Evolutionary conservation across 2,329 filamentous ascomycete genomes (phyloP).

Genomic region (Xylariaceae sp.): DNA sequence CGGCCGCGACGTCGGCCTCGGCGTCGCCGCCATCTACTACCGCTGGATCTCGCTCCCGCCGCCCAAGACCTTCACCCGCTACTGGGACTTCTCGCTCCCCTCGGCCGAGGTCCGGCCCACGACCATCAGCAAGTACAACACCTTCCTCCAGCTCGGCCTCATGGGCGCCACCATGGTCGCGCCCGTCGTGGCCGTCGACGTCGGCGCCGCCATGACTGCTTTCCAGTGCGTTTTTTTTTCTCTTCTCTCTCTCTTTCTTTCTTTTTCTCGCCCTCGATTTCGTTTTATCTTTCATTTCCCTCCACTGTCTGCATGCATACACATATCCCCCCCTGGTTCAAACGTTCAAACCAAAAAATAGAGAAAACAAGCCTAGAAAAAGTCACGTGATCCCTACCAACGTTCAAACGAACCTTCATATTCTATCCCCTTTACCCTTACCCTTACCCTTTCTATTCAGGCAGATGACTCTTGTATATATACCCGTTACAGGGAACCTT

Average conservation of each 20-base stretch:
- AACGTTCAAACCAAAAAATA: background rate
- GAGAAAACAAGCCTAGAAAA: too few relatives aligned
- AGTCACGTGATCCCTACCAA: background rate
- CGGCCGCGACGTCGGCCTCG: conserved; percentile 78
- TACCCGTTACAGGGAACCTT: too few relatives aligned
- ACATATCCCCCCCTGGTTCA: background rate
- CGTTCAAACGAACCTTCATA: background rate
- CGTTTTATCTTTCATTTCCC: too few relatives aligned
- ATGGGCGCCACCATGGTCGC: conserved; percentile 79
- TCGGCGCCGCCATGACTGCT: conserved; percentile 49
- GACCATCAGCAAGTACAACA: conserved; percentile 86
- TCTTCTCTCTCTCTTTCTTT: conserved; percentile 8
- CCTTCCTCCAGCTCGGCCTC: conserved; percentile 80
- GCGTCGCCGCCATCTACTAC: conserved; percentile 85
- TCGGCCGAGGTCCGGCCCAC: conserved; percentile 80
- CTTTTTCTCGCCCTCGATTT: too few relatives aligned
- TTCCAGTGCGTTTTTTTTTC: conserved; percentile 53
- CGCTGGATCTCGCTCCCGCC: conserved; percentile 90
- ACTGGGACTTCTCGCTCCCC: conserved; percentile 96
- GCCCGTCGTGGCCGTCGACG: conserved; percentile 62
- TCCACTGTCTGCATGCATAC: too few relatives aligned
- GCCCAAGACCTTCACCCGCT: conserved; percentile 85
- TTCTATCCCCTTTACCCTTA: background rate
- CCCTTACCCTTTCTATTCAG: background rate
- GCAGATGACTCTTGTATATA: too few relatives aligned